These are phyloP conservation scores for Lipomyces yamadae DNA, from an alignment of 805 yeast genomes.

Conservation along the genomic window DNA sequence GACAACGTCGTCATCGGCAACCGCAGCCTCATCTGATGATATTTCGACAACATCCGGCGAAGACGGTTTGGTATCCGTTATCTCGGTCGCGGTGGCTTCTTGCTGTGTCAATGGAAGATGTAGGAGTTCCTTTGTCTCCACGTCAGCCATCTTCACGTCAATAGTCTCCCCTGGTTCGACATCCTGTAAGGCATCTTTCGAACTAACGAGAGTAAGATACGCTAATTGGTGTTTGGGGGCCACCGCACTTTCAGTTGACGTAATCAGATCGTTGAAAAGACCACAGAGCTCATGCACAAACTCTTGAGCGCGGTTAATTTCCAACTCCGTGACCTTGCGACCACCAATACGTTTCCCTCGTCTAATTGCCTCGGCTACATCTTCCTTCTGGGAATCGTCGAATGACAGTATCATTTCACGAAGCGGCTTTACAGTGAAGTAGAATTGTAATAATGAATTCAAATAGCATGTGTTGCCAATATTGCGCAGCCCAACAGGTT, in stretches of 20 bases:
- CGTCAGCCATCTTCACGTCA: conserved; percentile 9
- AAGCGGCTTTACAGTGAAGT: conserved; percentile 82
- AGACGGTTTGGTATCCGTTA: background rate
- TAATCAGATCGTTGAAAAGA: conserved; percentile 71
- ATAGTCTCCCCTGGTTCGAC: conserved; percentile 4
- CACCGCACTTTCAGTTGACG: conserved; percentile 64
- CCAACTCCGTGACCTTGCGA: conserved; percentile 74
- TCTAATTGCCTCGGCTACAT: conserved; percentile 36
- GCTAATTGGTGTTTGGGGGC: conserved; percentile 85
- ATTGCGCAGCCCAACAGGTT: conserved; percentile 90
- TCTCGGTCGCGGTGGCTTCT: background rate
- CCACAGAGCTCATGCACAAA: conserved; percentile 75
- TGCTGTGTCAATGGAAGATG: conserved; percentile 14
- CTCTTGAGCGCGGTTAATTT: conserved; percentile 79
- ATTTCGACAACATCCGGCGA: conserved; percentile 38
- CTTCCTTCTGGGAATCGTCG: conserved; percentile 41
- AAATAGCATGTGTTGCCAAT: conserved; percentile 96
- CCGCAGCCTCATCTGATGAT: conserved; percentile 21
- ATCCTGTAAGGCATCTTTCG: conserved; percentile 44
- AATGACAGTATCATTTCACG: conserved; percentile 68
- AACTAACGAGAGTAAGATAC: conserved; percentile 77
- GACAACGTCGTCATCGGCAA: conserved; percentile 11
- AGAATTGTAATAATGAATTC: conserved; percentile 87
- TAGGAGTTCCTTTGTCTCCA: background rate
- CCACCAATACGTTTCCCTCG: conserved; percentile 79